Evolutionary conservation across 2,329 filamentous ascomycete genomes (phyloP), one percentile per base, ranked within the genome.

Genomic region (Incumbomyces delicatus): DNA sequence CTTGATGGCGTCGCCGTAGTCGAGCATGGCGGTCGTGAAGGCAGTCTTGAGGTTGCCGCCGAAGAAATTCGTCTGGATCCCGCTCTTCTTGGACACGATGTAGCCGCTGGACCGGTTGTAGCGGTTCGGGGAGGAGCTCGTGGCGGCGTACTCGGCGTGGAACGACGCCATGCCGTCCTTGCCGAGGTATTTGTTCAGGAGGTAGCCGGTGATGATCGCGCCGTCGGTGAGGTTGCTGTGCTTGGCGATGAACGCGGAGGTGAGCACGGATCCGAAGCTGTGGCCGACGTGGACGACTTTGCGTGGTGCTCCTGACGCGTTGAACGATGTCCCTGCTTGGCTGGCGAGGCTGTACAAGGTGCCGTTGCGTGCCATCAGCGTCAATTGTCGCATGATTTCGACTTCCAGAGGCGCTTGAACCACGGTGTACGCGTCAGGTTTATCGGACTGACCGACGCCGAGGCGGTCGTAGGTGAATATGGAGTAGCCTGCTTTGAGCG

Each of bases 401-500:
- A 67, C 48, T 51, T 70, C 63, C 2, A 66, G 48, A n/a, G 59
- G 58, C 2, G 59, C 54, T 51, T 70, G 67, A 12, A 69, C 62
- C 8, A 64, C 59, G 16, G 59, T 58, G 50, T 67, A 67, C 5
- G 66, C 62, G 40, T 70, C 60, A 10, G 64, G 61, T 32, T 63
- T 60, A 13, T 59, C 58, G 2, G 63, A 67, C 22, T 60, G 57
- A 20, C 62, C 64, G 4, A 60, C 56, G n/a, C 65, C 65, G 11
- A 67, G 55, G 20, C 65, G 62, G 50, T 68, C 65, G 48, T 66
- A 68, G 6, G 63, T 62, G 12, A 69, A 58, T 14, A 65, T 67
- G 20, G 62, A 58, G 51, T 68, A 69, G 32, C 65, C 66, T 29
- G 59, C 60, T 16, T 50, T 54, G 32, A 66, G 55, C 10, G 60